Evolutionary conservation across 768 basidiomycete genomes (phyloP).

Genomic region (Lentinus brumalis): DNA sequence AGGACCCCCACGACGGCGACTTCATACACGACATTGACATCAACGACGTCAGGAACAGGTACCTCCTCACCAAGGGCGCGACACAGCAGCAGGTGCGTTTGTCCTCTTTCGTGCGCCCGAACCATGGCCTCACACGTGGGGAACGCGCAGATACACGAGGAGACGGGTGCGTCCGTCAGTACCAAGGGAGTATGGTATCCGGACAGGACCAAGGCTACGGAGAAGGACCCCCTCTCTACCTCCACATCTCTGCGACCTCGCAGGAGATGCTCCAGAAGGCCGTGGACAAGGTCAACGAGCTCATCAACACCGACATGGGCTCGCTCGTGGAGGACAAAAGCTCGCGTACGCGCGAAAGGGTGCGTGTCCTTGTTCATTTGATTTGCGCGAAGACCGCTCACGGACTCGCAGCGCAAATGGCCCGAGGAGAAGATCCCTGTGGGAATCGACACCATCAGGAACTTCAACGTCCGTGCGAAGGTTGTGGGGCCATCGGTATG

Average conservation of each 20-base stretch:
- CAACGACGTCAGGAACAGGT: slow-evolving; percentile 93
- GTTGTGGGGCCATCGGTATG: slow-evolving; percentile 91
- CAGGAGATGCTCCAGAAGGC: slow-evolving; percentile 67
- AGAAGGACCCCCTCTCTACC: slow-evolving; percentile 93
- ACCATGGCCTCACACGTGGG: not conserved
- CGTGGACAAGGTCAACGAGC: slow-evolving; percentile 71
- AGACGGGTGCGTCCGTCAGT: slow-evolving; percentile 89
- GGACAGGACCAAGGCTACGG: slow-evolving; percentile 86
- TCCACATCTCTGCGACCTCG: slow-evolving; percentile 84
- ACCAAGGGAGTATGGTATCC: slow-evolving; percentile 98
- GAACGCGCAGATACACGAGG: slow-evolving; percentile 72
- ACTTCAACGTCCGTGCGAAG: slow-evolving; percentile 97
- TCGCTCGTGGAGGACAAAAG: slow-evolving; percentile 81
- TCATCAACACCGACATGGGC: slow-evolving; percentile 74
- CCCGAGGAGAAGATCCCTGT: slow-evolving; percentile 95
- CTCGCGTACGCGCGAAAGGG: slow-evolving; percentile 67
- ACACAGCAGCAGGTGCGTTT: slow-evolving; percentile 84
- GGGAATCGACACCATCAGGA: slow-evolving; percentile 85
- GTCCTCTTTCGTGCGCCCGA: slow-evolving; percentile 2
- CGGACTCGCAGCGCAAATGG: slow-evolving; percentile 79
- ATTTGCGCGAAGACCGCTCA: not conserved
- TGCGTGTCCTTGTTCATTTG: slow-evolving; percentile 27
- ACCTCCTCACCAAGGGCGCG: slow-evolving; percentile 89
- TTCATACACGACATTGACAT: slow-evolving; percentile 94
- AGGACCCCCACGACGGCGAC: slow-evolving; percentile 75